phyloP scores from a whole-genome alignment of 257 asterid genomes.

The Buddleja alternifolia region DNA sequence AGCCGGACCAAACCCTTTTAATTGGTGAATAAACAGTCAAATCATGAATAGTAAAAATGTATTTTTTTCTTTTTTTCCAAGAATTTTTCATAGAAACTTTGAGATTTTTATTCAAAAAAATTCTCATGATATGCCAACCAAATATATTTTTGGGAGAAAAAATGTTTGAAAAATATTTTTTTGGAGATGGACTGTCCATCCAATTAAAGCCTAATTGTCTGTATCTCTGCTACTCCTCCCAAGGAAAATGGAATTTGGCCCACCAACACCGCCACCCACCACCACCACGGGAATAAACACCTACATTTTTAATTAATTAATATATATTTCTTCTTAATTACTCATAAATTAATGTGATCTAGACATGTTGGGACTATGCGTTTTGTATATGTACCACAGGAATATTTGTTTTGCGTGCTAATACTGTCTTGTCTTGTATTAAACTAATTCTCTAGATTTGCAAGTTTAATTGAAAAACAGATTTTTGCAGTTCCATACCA shows the following conservation, averaged over 20 bases:
- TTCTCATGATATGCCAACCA: too few relatives aligned
- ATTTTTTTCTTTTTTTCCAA: too few relatives aligned
- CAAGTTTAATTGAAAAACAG: conserved; percentile 12
- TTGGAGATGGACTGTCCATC: too few relatives aligned
- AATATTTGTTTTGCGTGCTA: background rate
- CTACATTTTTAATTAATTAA: conserved; percentile 25
- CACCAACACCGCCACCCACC: background rate
- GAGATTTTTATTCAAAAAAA: too few relatives aligned
- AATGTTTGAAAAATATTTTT: too few relatives aligned
- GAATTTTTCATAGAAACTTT: too few relatives aligned
- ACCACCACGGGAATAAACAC: conserved; percentile 38
- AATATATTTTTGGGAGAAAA: too few relatives aligned
- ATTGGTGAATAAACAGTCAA: too few relatives aligned
- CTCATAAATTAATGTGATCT: conserved; percentile 27
- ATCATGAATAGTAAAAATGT: too few relatives aligned
- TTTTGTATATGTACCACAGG: conserved; percentile 18
- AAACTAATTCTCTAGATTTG: conserved; percentile 35
- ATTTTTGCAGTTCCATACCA: conserved; percentile 12
- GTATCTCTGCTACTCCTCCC: conserved; percentile 45
- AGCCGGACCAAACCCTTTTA: too few relatives aligned
- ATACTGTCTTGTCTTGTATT: conserved; percentile 6
- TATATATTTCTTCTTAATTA: background rate
- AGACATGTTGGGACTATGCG: conserved; percentile 46
- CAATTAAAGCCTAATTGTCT: too few relatives aligned
- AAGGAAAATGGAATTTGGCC: conserved; percentile 44